Base-by-base conservation (phyloP, 2,329 filamentous ascomycete species). In the Beauveria caledonica region DNA sequence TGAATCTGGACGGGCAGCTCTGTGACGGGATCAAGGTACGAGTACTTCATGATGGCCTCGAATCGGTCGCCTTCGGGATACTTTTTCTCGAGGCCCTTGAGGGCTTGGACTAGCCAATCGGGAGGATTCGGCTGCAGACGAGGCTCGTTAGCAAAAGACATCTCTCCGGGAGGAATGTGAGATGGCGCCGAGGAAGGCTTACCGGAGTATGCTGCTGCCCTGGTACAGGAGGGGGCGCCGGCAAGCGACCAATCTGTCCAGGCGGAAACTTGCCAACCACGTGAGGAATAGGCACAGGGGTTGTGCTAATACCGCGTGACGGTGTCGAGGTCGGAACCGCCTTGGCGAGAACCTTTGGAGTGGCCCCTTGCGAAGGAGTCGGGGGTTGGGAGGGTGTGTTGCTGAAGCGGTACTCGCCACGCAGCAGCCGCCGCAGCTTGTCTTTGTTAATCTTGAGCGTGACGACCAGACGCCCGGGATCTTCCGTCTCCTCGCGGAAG, bases 31-130 rank as follows among this genome's bases (percentile, higher is more conserved):
- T 96, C 88, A 63, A 96, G 83, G 62, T 89, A 86, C 25, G 86
- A 90, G 74, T 95, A 92, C 63, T 92, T 90, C 94, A 99, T 99
- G 23, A 88, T 83, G 58, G 86, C 88, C 73, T 96, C 91, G 71
- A 97, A 97, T 33, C 83, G 82, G 72, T 97, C 92, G 45, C 73
- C 72, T 67, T 87, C 83, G 3, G 89, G 87, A 69, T 96, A 93
- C 62, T 80, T 78, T 66, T 85, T 85, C 66, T 78, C 77, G 60
- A 97, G 83, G 25, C 85, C 80, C 62, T 83, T 78, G n/a, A 97
- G 83, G 58, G 90, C 88, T 42, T 81, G 76, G 61, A 81, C 78
- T 60, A 99, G 88, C 94, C 94, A 97, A 60, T 84, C 79, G n/a
- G 93, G 92, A 19, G 92, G 86, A 8, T 89, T 85, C 62, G 92